Percentiles rank a stretch among this genome's conserved stretches.
These are phyloP conservation scores for Calonectria henricotiae DNA, from an alignment of 2,329 filamentous ascomycete species.

Conservation along the genomic window DNA sequence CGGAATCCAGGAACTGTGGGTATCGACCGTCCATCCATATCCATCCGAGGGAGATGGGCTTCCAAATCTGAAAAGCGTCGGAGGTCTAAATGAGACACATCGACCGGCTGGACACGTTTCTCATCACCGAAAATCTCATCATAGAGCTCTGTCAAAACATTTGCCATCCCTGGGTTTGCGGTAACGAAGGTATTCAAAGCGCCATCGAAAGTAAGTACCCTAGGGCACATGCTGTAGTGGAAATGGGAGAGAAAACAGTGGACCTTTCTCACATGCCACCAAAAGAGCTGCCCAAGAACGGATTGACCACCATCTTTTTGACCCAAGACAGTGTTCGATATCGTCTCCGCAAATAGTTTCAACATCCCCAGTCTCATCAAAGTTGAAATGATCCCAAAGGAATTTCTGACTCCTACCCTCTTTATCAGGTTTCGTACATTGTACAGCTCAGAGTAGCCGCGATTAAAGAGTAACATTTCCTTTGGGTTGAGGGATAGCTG, in stretches of 20 bases:
- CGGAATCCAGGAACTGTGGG: not conserved
- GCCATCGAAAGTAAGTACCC: conserved; percentile 18
- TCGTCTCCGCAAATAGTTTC: not conserved
- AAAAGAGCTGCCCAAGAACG: not conserved
- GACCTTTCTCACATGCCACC: conserved; percentile 6
- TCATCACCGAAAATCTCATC: conserved; percentile 26
- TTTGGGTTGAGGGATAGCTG: conserved; percentile 1
- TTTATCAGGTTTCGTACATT: not conserved
- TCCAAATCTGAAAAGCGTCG: conserved; percentile 27
- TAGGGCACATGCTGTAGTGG: conserved; percentile 27
- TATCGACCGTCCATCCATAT: conserved; percentile 10
- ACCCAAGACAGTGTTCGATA: not conserved
- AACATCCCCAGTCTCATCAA: not conserved
- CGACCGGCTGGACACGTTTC: not conserved
- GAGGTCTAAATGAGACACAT: not conserved
- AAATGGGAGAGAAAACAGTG: conserved; percentile 27
- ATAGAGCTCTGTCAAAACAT: conserved; percentile 17
- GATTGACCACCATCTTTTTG: not conserved
- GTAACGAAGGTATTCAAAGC: conserved; percentile 21
- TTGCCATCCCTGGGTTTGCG: conserved; percentile 2
- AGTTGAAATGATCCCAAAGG: not conserved
- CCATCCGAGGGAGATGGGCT: conserved; percentile 26
- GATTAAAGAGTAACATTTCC: not conserved
- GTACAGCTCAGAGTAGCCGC: not conserved
- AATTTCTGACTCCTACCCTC: not conserved